Base-by-base conservation (phyloP, 2,329 filamentous ascomycete species). In the Truncatella angustata region DNA sequence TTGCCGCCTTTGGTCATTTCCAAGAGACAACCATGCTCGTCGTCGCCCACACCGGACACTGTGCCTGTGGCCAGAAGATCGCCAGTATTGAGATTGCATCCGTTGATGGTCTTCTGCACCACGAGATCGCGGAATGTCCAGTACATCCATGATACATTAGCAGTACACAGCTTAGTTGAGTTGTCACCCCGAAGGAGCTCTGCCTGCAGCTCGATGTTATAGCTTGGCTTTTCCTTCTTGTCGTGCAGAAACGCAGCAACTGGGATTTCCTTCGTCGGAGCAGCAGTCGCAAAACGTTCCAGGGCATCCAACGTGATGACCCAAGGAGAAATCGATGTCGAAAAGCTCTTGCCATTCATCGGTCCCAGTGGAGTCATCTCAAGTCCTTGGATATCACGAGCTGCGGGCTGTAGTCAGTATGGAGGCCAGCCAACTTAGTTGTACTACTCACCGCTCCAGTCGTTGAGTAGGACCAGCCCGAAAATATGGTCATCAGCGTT, bases 281-380 rank as follows among this genome's bases (percentile, higher is more conserved):
- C 58, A 21, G 60, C 66, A 0, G 77, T 78, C 59, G 81, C 80
- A 44, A 85, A 81, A 23, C 84, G 75, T 4, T 80, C 71, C n/a
- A 87, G 62, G 0, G 84, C 83, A 32, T 85, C 82, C 1, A 81
- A 67, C 0, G 81, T 83, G 3, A 86, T 65, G 11, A 86, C 69
- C 84, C 84, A 87, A 0, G 84, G 81, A 0, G 78, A 81, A 20
- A 87, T 78, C 0, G 73, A 76, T 0, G 82, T 86, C 5, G 74
- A 76, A 39, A 85, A 84, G 28, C 75, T 78, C 63, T 87, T 87
- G 2, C 77, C 75, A 47, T 85, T 83, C 49, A 86, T 74, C 0
- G 84, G 84, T 0, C 83, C 83, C 0, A 86, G 66, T 0, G 82
- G 82, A 3, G 70, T 70, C 81, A 86, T 85, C 58, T 86, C 84